Percentiles rank a stretch among this genome's conserved stretches.
phyloP scores from a whole-genome alignment of 495 filamentous ascomycete species.

The Penicillium silybi region DNA sequence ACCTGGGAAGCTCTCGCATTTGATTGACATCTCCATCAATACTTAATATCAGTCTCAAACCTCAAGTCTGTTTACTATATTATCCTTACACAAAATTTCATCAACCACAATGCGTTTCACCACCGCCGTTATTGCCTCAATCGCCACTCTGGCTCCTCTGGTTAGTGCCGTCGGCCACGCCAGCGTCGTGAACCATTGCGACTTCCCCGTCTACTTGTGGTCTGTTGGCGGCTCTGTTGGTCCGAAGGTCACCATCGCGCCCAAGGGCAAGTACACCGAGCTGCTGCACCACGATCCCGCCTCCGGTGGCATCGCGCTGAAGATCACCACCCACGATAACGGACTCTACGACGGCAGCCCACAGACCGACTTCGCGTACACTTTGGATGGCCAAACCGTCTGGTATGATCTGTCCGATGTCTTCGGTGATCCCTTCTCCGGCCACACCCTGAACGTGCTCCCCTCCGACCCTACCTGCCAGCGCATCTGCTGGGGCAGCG shows the following conservation, averaged over 20 bases:
- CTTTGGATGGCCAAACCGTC: constrained; percentile 42
- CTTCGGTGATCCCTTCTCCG: constrained; percentile 54
- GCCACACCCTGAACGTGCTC: constrained; percentile 35
- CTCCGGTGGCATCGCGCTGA: constrained; percentile 54
- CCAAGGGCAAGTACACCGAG: constrained; percentile 39
- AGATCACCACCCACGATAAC: constrained; percentile 47
- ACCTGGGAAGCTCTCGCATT: background rate
- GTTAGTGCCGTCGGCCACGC: constrained; percentile 48
- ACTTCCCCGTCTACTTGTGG: constrained; percentile 48
- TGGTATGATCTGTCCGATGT: constrained; percentile 57
- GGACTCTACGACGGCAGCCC: constrained; percentile 52
- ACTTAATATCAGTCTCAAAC: background rate
- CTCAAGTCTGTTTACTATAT: background rate
- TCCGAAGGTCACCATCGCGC: constrained; percentile 33
- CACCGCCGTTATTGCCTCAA: constrained; percentile 19
- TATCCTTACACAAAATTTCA: background rate
- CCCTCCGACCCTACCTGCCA: constrained; percentile 39
- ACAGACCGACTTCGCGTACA: constrained; percentile 52
- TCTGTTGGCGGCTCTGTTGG: constrained; percentile 49
- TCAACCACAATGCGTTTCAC: constrained; percentile 33
- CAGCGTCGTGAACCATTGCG: constrained; percentile 50
- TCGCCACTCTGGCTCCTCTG: constrained; percentile 26
- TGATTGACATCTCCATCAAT: background rate
- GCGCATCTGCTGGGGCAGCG: constrained; percentile 48
- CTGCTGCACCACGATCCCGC: constrained; percentile 39